Evolutionary conservation across 2,329 filamentous ascomycete genomes (phyloP), one percentile per base, ranked within the genome.

Genomic region (Periglandula ipomoeae): DNA sequence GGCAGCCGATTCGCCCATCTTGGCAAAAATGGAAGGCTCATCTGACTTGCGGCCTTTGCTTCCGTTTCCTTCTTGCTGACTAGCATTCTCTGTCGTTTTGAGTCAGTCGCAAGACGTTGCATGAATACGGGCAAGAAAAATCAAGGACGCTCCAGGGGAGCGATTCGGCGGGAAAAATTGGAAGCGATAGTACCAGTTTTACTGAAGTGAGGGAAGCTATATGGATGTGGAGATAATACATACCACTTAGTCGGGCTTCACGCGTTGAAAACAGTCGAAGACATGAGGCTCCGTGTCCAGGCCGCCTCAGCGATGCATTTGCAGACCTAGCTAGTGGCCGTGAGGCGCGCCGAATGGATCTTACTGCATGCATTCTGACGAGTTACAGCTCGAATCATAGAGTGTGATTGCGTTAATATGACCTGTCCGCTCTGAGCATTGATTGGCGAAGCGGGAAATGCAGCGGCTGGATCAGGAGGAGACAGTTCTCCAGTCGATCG

Each of bases 1-100:
- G 8, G 81, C 82, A 2, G 85, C 86, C 5, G 83, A 73, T 64
- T 91, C 87, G 47, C 81, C 67, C 80, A 89, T 87, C 61, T 84
- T 87, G 35, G 70, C 66, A 3, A 68, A 56, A 9, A 79, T 55
- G 1, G 69, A 64, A 19, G 66, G 64, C 45, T 70, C 66, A 26
- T 50, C 49, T 23, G 52, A 27, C 32, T 34, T 41, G 48, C 40
- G 42, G 19, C 41, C 26, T 34, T 35, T 23, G 15, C 34, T 3
- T n/a, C 20, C 39, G 30, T 45, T 9, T 20, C 22, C 32, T 11
- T 27, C 15, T 2, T 26, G 32, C 19, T 34, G 40, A 5, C 17
- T 39, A 30, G 44, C 32, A 39, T 47, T 23, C 17, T 50, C 41
- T 39, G 32, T n/a, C n/a, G n/a, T n/a, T n/a, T n/a, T n/a, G n/a